These are phyloP conservation scores for Orbilia oligospora DNA, from an alignment of 2,329 filamentous ascomycete species.

Conservation along the genomic window DNA sequence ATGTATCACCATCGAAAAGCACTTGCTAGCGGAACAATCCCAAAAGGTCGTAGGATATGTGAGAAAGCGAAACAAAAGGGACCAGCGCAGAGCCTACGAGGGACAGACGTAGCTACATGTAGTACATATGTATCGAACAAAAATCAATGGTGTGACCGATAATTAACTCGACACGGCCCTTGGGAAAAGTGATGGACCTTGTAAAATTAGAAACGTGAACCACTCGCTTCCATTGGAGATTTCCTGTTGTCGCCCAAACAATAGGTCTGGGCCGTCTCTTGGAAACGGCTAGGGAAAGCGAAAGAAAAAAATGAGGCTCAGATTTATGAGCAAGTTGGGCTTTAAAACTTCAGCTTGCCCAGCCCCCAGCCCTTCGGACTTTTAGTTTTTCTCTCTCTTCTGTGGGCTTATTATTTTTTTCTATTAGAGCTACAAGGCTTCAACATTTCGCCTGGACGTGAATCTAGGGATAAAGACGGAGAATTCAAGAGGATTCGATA, in stretches of 20 bases:
- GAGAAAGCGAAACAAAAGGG: background rate
- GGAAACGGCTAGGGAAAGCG: constrained; percentile 5
- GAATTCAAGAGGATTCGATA: background rate
- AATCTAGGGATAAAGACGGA: constrained; percentile 1
- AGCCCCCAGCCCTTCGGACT: constrained; percentile 13
- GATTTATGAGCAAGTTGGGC: background rate
- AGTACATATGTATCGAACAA: background rate
- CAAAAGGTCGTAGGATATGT: background rate
- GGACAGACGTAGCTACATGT: constrained; percentile 1
- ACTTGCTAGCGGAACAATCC: constrained; percentile 21
- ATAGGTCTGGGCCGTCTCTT: constrained; percentile 19
- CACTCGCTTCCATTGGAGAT: constrained; percentile 10
- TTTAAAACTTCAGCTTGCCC: constrained; percentile 33
- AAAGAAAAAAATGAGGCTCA: constrained; percentile 6
- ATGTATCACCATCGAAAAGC: constrained; percentile 10
- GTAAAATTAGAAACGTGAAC: constrained; percentile 26
- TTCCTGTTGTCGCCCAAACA: constrained; percentile 4
- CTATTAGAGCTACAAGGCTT: background rate
- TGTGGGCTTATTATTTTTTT: background rate
- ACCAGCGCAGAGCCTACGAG: background rate
- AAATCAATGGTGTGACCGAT: constrained; percentile 32
- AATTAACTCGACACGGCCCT: constrained; percentile 36
- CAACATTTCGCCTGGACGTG: constrained; percentile 4
- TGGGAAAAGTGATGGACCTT: constrained; percentile 15
- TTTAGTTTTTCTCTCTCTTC: constrained; percentile 8